A percentile compares a stretch with the other conserved stretches of the same genome.
Evolutionary conservation across 192 early-diverging fungal species (phyloP).

Genomic region (Helicostylum pulchrum): DNA sequence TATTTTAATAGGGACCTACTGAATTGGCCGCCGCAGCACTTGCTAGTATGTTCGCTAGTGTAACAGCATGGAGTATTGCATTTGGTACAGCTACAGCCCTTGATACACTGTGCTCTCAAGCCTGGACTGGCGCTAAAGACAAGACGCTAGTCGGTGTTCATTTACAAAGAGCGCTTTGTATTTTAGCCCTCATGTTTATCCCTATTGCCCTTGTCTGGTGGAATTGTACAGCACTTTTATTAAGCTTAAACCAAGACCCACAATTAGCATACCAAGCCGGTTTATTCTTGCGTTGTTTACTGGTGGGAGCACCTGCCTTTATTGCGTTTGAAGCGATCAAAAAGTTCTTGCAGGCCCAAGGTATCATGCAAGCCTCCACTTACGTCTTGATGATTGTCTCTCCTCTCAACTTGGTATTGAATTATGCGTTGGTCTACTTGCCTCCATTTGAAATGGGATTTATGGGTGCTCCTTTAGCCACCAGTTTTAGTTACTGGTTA

Average conservation of each 20-base stretch:
- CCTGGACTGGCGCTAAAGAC: constrained; percentile 65
- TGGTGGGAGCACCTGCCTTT: constrained; percentile 73
- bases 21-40: constrained; percentile 70
- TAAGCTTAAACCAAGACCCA: constrained; percentile 72
- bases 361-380: constrained; percentile 83
- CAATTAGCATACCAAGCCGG: constrained; percentile 63
- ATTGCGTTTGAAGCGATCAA: constrained; percentile 84
- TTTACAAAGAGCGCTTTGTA: constrained; percentile 77
- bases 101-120: constrained; percentile 74
- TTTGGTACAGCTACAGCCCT: constrained; percentile 70
- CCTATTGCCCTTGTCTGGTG: constrained; percentile 70
- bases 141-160: constrained; percentile 70
- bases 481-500: constrained; percentile 71
- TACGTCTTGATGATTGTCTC: constrained; percentile 65
- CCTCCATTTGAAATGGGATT: constrained; percentile 65
- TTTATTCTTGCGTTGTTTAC: constrained; percentile 62
- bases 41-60: constrained; percentile 69
- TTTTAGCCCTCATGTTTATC: constrained; percentile 65
- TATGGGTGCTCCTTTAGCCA: constrained; percentile 83
- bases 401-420: constrained; percentile 71
- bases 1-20: constrained; percentile 38
- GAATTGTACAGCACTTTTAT: constrained; percentile 66
- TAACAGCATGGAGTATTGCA: constrained; percentile 63
- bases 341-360: constrained; percentile 87
- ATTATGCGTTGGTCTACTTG: constrained; percentile 81